A percentile compares a stretch with the other conserved stretches of the same genome.
Evolutionary conservation across 495 filamentous ascomycete species (phyloP).

Genomic region (Neurospora sp.): DNA sequence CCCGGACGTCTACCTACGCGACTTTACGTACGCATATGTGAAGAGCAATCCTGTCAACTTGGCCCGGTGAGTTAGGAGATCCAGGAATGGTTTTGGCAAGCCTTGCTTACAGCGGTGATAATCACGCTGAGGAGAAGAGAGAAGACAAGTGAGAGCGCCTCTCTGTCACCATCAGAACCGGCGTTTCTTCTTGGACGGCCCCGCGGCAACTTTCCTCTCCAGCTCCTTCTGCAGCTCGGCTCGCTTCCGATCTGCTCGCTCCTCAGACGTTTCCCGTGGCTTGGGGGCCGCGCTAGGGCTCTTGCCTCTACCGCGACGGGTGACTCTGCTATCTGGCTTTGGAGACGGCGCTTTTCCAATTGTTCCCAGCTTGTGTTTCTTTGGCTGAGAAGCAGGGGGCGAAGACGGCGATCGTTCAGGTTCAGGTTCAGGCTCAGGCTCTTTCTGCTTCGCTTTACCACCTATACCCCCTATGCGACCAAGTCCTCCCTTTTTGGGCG

Average conservation of each 20-base stretch:
- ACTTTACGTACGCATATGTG: background rate
- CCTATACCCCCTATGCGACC: conserved; percentile 36
- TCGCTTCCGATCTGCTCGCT: conserved; percentile 53
- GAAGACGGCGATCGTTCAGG: conserved; percentile 12
- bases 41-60: background rate
- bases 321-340: conserved; percentile 6
- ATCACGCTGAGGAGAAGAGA: background rate
- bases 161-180: conserved; percentile 35
- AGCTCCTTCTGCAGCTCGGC: conserved; percentile 54
- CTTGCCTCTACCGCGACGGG: conserved; percentile 7
- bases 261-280: conserved; percentile 34
- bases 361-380: conserved; percentile 22
- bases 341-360: conserved; percentile 22
- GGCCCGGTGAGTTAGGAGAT: background rate
- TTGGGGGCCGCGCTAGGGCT: conserved; percentile 1
- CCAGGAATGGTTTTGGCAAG: background rate
- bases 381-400: conserved; percentile 3
- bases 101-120: background rate
- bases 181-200: conserved; percentile 57
- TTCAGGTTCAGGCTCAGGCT: background rate
- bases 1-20: background rate
- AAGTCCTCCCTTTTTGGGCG: conserved; percentile 20
- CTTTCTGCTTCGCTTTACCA: conserved; percentile 2
- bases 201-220: conserved; percentile 53
- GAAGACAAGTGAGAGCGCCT: background rate